phyloP scores from a whole-genome alignment of 495 filamentous ascomycete genomes.

The Tuber melanosporum region DNA sequence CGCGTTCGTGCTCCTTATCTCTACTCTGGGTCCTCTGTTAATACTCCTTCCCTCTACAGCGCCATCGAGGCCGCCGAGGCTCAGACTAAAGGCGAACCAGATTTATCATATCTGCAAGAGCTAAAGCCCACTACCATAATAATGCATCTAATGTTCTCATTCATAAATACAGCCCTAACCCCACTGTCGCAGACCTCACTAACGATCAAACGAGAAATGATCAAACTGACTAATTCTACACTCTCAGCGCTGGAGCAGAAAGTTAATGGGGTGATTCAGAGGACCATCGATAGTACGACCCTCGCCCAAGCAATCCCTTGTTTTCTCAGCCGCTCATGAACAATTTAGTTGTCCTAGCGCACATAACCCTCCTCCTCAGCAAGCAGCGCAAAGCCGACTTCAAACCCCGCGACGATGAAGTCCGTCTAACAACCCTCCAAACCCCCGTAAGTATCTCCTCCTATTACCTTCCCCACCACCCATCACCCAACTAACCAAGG shows the following conservation, averaged over 20 bases:
- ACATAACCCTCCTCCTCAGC: conserved; percentile 65
- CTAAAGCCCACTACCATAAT: conserved; percentile 78
- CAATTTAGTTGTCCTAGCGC: conserved; percentile 59
- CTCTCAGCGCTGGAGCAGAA: conserved; percentile 80
- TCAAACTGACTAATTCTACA: conserved; percentile 66
- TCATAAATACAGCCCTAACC: conserved; percentile 86
- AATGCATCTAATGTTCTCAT: conserved; percentile 84
- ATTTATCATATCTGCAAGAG: conserved; percentile 71
- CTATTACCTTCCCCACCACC: background rate
- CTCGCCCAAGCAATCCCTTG: background rate
- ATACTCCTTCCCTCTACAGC: conserved; percentile 19
- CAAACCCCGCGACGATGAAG: conserved; percentile 78
- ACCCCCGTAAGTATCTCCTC: conserved; percentile 53
- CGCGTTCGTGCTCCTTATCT: conserved; percentile 46
- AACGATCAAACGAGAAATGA: conserved; percentile 82
- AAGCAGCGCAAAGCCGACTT: conserved; percentile 89
- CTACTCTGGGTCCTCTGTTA: background rate
- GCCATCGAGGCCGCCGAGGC: conserved; percentile 70
- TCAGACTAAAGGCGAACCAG: conserved; percentile 77
- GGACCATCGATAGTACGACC: conserved; percentile 59
- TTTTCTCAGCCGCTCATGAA: conserved; percentile 6
- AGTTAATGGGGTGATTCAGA: conserved; percentile 76
- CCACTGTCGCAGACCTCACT: conserved; percentile 81
- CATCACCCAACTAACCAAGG: background rate
- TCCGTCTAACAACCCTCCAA: conserved; percentile 72